Percentiles rank a stretch among this genome's conserved stretches.
Evolutionary conservation across 768 basidiomycete genomes (phyloP).

Genomic region (Mycena albidolilacea): DNA sequence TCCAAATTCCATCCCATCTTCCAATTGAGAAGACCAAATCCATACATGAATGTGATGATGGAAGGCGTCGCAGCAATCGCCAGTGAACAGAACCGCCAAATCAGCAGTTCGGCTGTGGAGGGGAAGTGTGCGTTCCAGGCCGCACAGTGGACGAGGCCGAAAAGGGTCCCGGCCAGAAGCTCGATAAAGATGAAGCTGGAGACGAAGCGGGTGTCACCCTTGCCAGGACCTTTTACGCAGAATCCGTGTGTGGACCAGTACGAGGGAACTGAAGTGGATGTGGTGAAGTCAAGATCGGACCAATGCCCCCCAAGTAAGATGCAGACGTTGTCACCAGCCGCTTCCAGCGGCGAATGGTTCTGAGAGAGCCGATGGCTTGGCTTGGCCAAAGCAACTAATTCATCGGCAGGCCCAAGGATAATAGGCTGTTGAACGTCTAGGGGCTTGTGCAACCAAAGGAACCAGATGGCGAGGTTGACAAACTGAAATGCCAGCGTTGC

Average conservation of each 20-base stretch:
- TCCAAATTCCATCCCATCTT: background rate
- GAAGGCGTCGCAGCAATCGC: background rate
- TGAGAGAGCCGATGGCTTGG: background rate
- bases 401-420: slow-evolving; percentile 2
- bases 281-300: background rate
- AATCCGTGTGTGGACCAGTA: background rate
- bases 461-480: slow-evolving; percentile 49
- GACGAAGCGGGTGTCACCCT: background rate
- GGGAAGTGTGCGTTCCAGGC: background rate
- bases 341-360: background rate
- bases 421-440: slow-evolving; percentile 47
- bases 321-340: background rate
- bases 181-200: background rate
- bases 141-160: background rate
- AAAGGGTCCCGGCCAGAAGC: background rate
- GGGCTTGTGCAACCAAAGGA: slow-evolving; percentile 59
- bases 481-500: slow-evolving; percentile 52
- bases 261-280: background rate
- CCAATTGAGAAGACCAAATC: background rate
- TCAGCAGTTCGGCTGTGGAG: background rate
- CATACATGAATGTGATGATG: background rate
- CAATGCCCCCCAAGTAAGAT: background rate
- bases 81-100: background rate
- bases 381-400: background rate
- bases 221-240: no score